A percentile compares a stretch with the other conserved stretches of the same genome.
Evolutionary conservation across 2,329 filamentous ascomycete species (phyloP).

Genomic region (Botrytis cinerea): DNA sequence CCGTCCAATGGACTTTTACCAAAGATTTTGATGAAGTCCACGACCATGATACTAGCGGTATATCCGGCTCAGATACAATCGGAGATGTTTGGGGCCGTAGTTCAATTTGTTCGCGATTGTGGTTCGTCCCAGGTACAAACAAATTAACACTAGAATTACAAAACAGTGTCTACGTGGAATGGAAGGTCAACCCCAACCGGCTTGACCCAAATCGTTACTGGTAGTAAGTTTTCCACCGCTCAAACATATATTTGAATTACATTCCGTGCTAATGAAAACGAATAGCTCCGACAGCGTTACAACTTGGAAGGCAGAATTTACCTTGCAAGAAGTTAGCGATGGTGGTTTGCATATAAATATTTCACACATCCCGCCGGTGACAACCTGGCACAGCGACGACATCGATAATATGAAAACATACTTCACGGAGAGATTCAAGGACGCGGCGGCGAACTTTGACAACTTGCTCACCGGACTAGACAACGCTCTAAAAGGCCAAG

Average conservation of each 20-base stretch:
- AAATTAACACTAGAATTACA: background rate
- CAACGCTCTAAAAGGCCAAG: conserved; percentile 1
- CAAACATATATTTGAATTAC: background rate
- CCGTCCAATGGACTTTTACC: background rate
- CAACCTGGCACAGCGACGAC: background rate
- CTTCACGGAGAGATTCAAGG: background rate
- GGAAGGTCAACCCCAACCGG: background rate
- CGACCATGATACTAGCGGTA: background rate
- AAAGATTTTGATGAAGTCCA: background rate
- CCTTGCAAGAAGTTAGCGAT: background rate
- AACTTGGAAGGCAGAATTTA: conserved; percentile 3
- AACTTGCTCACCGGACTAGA: conserved; percentile 1
- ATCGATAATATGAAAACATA: background rate
- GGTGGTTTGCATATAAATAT: background rate
- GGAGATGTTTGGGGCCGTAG: background rate
- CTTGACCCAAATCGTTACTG: background rate
- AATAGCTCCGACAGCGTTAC: conserved; percentile 1
- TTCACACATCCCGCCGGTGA: background rate
- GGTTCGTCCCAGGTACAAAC: background rate
- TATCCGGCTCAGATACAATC: background rate
- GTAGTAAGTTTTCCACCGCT: background rate
- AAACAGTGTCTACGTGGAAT: background rate
- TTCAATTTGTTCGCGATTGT: background rate
- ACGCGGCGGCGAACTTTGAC: background rate
- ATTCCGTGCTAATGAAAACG: background rate